These are phyloP conservation scores for Peronosclerospora sorghi DNA, from an alignment of 352 stramenopile genomes.

Conservation along the genomic window DNA sequence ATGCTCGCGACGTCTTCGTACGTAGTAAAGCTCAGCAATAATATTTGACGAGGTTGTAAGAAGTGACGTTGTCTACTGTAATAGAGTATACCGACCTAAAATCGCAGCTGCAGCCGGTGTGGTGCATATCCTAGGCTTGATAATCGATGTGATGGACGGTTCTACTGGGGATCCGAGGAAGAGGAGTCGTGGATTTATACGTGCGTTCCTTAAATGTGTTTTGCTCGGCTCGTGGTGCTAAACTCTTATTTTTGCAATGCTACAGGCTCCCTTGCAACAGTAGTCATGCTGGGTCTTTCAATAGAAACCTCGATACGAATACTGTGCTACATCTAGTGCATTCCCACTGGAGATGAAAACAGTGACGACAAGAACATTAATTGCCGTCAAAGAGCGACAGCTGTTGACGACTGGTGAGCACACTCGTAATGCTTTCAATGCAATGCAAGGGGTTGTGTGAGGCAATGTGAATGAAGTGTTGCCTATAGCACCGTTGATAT, in stretches of 20 bases:
- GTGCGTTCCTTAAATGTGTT: conserved; percentile 9
- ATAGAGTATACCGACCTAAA: conserved; percentile 32
- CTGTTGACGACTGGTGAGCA: conserved; percentile 5
- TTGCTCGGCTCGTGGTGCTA: background rate
- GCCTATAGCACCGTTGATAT: conserved; percentile 4
- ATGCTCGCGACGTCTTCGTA: conserved; percentile 33
- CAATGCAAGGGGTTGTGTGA: conserved; percentile 21
- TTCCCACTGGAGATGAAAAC: too few relatives aligned
- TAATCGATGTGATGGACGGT: conserved; percentile 33
- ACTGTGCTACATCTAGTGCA: conserved; percentile 13
- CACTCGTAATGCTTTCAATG: conserved; percentile 17
- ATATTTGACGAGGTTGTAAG: background rate
- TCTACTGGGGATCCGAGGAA: conserved; percentile 29
- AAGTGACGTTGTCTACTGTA: conserved; percentile 1
- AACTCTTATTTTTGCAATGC: background rate
- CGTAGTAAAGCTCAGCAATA: conserved; percentile 2
- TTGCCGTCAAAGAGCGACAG: background rate
- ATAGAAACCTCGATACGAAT: conserved; percentile 17
- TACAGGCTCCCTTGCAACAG: conserved; percentile 5
- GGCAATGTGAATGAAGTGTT: conserved; percentile 16
- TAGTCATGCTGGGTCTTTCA: conserved; percentile 21
- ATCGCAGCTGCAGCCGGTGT: conserved; percentile 23
- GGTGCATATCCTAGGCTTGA: conserved; percentile 29
- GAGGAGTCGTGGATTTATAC: conserved; percentile 23
- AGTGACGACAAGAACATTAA: too few relatives aligned